Base-by-base conservation (phyloP, 345 rosid species). In the Stellera chamaejasme region DNA sequence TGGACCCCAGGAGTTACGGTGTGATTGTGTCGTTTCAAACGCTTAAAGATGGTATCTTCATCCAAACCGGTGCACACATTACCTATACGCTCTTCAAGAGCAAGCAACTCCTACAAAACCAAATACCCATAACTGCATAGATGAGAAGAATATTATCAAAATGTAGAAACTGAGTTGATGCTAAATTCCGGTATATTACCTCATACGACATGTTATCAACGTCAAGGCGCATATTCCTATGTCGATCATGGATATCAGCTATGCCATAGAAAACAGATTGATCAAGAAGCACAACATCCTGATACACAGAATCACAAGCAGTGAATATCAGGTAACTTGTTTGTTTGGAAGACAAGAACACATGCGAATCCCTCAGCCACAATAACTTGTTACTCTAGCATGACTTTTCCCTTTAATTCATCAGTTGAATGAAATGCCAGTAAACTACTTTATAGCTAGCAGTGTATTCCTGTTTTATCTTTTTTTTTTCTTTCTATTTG, bases 151-250 rank as follows among this genome's bases (percentile, higher is more conserved):
- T 16, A 1, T 44, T 51, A 13, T 10, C 36, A 25, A 13, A 19
- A 15, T 5, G 43, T 4, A 43, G 26, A 39, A 45, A n/a, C 6
- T 4, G 9, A 32, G 9, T 32, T 32, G 39, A 32, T 32, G 7
- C 39, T 32, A 32, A 4, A 32, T 32, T 32, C 39, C 9, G 39
- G 39, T 32, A 1, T 32, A 32, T 63, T 78, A 88, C 96, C 91
- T 85, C 96, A 54, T 88, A 88, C 27, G 96, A 61, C 96, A 88
- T 88, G 73, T 83, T 86, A 73, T 88, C 96, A 53, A 88, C 96
- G 59, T 85, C 94, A 43, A 88, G 94, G 52, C 94, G 82, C 96
- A 88, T 83, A 61, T 85, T 88, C 68, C 96, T 76, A 51, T 88
- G 85, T 57, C 79, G 82, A 68, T 88, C 96, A 56, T 81, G 79